These are phyloP conservation scores for Epichloe sp. DNA, from an alignment of 2,329 filamentous ascomycete species.

Conservation along the genomic window DNA sequence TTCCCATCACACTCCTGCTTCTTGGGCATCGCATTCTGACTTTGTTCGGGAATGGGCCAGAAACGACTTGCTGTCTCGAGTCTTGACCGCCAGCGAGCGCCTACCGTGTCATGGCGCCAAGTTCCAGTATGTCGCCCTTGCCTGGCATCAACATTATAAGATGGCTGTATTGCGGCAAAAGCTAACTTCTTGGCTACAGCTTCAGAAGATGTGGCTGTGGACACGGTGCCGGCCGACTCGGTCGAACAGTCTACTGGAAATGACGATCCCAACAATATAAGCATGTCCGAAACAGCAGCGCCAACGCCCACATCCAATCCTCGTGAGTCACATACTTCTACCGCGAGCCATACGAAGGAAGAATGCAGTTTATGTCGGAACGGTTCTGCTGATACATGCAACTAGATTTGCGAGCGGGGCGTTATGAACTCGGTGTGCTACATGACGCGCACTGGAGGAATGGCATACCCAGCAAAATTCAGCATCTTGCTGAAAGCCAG, in stretches of 20 bases:
- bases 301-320: background rate
- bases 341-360: background rate
- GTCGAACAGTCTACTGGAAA: background rate
- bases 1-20: background rate
- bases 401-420: background rate
- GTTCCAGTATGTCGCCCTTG: background rate
- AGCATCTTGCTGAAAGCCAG: conserved; percentile 41
- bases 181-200: background rate
- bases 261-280: background rate
- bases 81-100: background rate
- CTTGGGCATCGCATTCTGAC: background rate
- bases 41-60: background rate
- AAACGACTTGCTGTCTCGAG: background rate
- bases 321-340: background rate
- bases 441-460: conserved; percentile 30
- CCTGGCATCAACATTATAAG: background rate
- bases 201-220: background rate
- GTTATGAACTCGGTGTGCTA: background rate
- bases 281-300: background rate
- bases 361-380: background rate
- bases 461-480: conserved; percentile 48
- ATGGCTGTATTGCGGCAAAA: background rate
- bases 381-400: background rate
- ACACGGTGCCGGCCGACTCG: background rate
- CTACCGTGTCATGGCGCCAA: background rate